Conservation (phyloP, 768 basidiomycete species). For the Tylopilus sp. region DNA sequence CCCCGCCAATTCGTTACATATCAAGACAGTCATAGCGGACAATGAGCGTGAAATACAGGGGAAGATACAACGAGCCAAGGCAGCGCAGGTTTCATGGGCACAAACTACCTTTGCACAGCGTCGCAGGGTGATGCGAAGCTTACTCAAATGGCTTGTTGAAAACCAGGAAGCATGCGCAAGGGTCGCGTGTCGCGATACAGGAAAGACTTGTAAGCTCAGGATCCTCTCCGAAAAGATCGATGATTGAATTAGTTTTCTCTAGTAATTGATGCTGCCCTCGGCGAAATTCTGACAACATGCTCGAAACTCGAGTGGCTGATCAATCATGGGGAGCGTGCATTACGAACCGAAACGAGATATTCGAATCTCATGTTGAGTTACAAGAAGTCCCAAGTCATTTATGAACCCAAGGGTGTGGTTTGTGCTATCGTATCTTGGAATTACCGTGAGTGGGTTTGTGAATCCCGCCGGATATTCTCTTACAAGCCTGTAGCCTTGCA, state of each 20-base stretch:
- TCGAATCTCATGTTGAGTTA: constrained; percentile 67
- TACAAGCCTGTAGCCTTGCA: constrained; percentile 66
- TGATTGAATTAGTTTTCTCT: constrained; percentile 3
- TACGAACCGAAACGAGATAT: constrained; percentile 70
- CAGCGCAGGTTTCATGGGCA: constrained; percentile 73
- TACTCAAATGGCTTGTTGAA: constrained; percentile 90
- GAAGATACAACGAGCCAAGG: constrained; percentile 65
- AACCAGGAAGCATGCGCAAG: constrained; percentile 85
- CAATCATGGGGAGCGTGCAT: constrained; percentile 72
- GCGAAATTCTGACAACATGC: constrained; percentile 93
- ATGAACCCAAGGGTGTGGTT: constrained; percentile 91
- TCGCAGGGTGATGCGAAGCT: constrained; percentile 76
- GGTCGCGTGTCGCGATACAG: constrained; percentile 90
- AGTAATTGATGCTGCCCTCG: constrained; percentile 94
- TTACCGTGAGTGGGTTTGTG: constrained; percentile 58
- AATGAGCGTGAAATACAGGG: constrained; percentile 61
- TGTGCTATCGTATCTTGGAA: constrained; percentile 95
- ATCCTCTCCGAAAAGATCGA: neutral
- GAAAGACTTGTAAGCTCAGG: constrained; percentile 77
- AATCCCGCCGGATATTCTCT: neutral
- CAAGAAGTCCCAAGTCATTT: constrained; percentile 76
- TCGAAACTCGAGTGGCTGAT: constrained; percentile 94
- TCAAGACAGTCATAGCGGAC: constrained; percentile 76
- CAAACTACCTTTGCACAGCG: constrained; percentile 75
- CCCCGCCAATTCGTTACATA: constrained; percentile 82